Conservation (phyloP, 2,329 filamentous ascomycete species). For the Fusarium avenaceum region DNA sequence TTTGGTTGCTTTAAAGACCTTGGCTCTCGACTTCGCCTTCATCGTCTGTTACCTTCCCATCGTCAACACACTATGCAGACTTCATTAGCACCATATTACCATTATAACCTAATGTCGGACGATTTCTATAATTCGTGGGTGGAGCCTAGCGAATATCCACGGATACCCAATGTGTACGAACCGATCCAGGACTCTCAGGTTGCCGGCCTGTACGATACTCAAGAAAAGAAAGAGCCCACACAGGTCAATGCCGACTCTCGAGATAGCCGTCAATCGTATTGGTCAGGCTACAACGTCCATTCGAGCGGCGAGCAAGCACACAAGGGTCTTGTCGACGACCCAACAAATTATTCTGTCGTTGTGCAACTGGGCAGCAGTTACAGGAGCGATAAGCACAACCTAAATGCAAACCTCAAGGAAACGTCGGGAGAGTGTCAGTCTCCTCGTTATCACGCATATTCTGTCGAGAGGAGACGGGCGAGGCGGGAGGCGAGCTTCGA, state of each 20-base stretch:
- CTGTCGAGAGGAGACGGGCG: slow-evolving; percentile 26
- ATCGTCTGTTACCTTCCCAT: neutral
- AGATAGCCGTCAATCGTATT: slow-evolving; percentile 14
- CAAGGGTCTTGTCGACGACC: slow-evolving; percentile 15
- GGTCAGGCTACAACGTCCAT: slow-evolving; percentile 4
- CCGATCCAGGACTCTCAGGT: slow-evolving; percentile 27
- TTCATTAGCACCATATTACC: slow-evolving; percentile 27
- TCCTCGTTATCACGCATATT: slow-evolving; percentile 7
- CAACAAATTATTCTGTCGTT: slow-evolving; percentile 22
- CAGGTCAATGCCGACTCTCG: slow-evolving; percentile 2
- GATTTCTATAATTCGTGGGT: slow-evolving; percentile 38
- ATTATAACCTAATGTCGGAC: slow-evolving; percentile 26
- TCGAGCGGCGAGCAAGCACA: slow-evolving; percentile 6
- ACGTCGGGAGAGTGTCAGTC: slow-evolving; percentile 6
- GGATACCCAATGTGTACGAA: slow-evolving; percentile 45
- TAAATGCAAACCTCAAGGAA: neutral
- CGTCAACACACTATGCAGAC: slow-evolving; percentile 16
- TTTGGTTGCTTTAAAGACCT: slow-evolving; percentile 13
- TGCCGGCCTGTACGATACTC: slow-evolving; percentile 9
- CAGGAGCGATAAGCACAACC: slow-evolving; percentile 12
- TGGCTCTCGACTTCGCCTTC: neutral
- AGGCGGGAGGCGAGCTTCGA: slow-evolving; percentile 43
- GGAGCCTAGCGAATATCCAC: slow-evolving; percentile 37
- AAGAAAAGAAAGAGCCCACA: slow-evolving; percentile 19
- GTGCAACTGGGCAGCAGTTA: slow-evolving; percentile 32